Percentiles rank a stretch among this genome's conserved stretches.
phyloP scores from a whole-genome alignment of 1,284 basidiomycete species.

The Pseudozyma sp. region DNA sequence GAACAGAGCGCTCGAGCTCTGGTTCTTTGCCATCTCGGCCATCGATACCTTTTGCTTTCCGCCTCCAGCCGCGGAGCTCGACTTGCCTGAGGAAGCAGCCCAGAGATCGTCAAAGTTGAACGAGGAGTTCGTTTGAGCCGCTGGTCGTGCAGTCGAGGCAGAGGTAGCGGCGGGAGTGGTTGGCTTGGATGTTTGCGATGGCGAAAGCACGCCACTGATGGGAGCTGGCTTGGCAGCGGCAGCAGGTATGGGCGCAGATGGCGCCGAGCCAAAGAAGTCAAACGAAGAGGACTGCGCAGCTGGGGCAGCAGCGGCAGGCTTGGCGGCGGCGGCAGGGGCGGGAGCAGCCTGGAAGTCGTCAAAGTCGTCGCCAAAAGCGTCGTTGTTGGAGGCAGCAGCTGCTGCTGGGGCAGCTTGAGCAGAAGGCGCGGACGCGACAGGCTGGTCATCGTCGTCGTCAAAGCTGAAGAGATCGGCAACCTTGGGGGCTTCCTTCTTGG shows the following conservation, averaged over 20 bases:
- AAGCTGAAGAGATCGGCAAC: constrained; percentile 81
- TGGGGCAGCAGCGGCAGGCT: constrained; percentile 75
- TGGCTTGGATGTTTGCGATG: constrained; percentile 32
- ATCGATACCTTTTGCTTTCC: constrained; percentile 65
- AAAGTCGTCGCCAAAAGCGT: constrained; percentile 63
- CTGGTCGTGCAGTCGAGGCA: constrained; percentile 15
- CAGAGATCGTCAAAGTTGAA: constrained; percentile 87
- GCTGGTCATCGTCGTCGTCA: constrained; percentile 74
- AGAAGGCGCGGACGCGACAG: constrained; percentile 64
- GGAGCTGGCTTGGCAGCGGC: constrained; percentile 22
- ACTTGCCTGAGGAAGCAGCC: constrained; percentile 80
- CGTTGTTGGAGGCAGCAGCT: constrained; percentile 11
- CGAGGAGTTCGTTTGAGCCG: constrained; percentile 34
- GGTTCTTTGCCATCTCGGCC: constrained; percentile 68
- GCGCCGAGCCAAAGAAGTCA: constrained; percentile 71
- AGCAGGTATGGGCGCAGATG: neutral
- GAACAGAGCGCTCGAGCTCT: constrained; percentile 57
- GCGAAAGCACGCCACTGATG: constrained; percentile 17
- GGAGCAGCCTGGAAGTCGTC: constrained; percentile 58
- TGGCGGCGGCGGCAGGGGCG: constrained; percentile 70
- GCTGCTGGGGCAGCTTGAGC: constrained; percentile 31
- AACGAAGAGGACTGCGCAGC: constrained; percentile 70
- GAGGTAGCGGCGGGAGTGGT: constrained; percentile 30
- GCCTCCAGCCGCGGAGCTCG: constrained; percentile 15
- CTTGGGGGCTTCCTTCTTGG: constrained; percentile 65